Evolutionary conservation across 169 alveolate species (phyloP).

Genomic region (Plasmodium falciparum): DNA sequence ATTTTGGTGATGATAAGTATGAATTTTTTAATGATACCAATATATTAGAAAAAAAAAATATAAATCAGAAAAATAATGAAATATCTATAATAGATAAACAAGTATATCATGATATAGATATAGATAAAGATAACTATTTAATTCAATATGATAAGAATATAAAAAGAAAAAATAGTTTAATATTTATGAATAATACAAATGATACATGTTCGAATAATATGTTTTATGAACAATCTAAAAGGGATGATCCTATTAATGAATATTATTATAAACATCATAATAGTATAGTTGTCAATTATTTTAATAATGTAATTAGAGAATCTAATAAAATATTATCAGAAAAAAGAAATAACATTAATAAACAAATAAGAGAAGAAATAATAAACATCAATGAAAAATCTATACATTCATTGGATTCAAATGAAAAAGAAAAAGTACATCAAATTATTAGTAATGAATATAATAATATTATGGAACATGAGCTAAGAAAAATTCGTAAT

Average conservation of each 20-base stretch:
- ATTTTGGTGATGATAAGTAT: slow-evolving; percentile 49
- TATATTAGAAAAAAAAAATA: background rate
- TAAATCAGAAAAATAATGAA: slow-evolving; percentile 2
- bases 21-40: slow-evolving; percentile 15
- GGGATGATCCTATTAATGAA: background rate
- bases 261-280: slow-evolving; percentile 4
- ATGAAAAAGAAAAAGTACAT: slow-evolving; percentile 50
- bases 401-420: slow-evolving; percentile 14
- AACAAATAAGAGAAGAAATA: slow-evolving; percentile 17
- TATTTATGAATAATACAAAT: background rate
- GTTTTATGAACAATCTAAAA: background rate
- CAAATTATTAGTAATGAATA: slow-evolving; percentile 35
- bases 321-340: slow-evolving; percentile 21
- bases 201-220: background rate
- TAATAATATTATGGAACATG: slow-evolving; percentile 60
- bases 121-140: background rate
- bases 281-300: slow-evolving; percentile 24
- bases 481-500: slow-evolving; percentile 11
- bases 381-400: slow-evolving; percentile 13
- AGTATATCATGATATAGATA: background rate
- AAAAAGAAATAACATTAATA: slow-evolving; percentile 43
- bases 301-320: slow-evolving; percentile 28
- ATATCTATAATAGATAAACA: background rate
- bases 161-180: background rate
- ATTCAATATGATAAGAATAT: background rate